Evolutionary conservation across 1,139 yeast species (phyloP), one percentile per base, ranked within the genome.

Genomic region (Saccharomyces hybrid): DNA sequence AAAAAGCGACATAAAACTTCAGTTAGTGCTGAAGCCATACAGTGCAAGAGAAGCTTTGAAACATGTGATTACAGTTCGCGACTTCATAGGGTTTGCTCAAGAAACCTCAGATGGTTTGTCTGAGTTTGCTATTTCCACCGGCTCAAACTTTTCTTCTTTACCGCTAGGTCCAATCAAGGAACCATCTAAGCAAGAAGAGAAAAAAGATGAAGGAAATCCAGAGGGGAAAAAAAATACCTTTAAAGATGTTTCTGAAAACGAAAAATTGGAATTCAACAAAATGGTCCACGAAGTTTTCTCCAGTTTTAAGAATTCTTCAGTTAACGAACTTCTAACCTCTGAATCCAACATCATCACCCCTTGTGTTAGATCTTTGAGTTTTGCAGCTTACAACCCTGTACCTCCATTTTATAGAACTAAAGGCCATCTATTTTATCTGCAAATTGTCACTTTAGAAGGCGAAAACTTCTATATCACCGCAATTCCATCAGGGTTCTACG

Each of bases 361-460:
- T 49, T 68, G 73, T 55, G 64, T 71, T n/a, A 78, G 80, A 50
- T 75, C 78, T 9, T 75, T 90, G 57, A 79, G 76, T 53, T 68
- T 89, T 51, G 87, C 96, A n/a, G 82, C 82, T 55, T 91, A 96
- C 95, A 84, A 88, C 59, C 95, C 96, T 11, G 89, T 85, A 20
- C 90, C 96, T n/a, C 74, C 78, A 49, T 70, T 73, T 29, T 71
- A 71, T 59, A 84, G 79, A 66, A 59, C 78, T 29, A 80, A 78
- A 66, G 99, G 98, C 28, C 96, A 91, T 66, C 76, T 91, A 64
- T 75, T 86, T 56, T 93, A 93, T 70, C 75, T 93, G 63, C 81
- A 81, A 53, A 76, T 82, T 50, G 85, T 81, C 64, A 88, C 97
- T 46, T 75, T 87, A 60, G 98, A 93, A 71, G 86, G 86, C 61